phyloP scores from a whole-genome alignment of 257 asterid species.

The Scutellaria barbata region DNA sequence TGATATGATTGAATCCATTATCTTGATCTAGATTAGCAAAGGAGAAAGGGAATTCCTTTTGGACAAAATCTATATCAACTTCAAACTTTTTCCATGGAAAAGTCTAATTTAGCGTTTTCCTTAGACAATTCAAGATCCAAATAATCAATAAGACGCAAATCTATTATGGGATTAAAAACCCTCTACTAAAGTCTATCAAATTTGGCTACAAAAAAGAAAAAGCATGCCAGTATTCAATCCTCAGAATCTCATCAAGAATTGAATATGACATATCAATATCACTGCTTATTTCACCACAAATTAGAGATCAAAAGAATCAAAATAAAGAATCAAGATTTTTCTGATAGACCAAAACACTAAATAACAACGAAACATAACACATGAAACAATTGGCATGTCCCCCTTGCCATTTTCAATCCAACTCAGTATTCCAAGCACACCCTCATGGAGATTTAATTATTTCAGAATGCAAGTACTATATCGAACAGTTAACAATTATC shows the following conservation, averaged over 20 bases:
- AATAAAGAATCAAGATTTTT: neutral
- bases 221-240: neutral
- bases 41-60: neutral
- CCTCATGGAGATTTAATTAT: neutral
- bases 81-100: too few species aligned
- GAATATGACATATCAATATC: neutral
- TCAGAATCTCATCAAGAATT: conserved; percentile 4
- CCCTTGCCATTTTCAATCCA: neutral
- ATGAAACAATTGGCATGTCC: neutral
- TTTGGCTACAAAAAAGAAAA: neutral
- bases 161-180: neutral
- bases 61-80: neutral
- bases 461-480: neutral
- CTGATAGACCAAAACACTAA: conserved; percentile 8
- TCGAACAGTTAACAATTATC: conserved; percentile 12
- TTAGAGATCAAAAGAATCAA: conserved; percentile 1
- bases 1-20: neutral
- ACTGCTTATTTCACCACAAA: conserved; percentile 18
- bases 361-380: neutral
- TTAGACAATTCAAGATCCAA: neutral
- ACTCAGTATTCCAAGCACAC: neutral
- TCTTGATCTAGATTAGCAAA: neutral
- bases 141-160: neutral
- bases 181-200: neutral
- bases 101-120: neutral